Base-by-base conservation (phyloP, 73 alveolate species). In the Paramecium pentaurelia region DNA sequence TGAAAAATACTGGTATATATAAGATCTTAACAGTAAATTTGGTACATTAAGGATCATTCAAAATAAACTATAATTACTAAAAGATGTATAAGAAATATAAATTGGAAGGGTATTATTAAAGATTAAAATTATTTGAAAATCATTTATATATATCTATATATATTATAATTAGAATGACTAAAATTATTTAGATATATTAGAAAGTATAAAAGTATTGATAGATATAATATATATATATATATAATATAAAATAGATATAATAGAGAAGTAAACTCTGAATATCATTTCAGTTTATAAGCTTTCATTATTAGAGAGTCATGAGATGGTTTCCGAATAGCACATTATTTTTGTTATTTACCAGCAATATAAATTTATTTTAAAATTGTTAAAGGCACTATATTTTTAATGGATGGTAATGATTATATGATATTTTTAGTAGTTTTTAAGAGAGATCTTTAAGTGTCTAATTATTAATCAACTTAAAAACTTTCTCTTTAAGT, bases 31-130 rank as follows among this genome's bases (percentile, higher is more conserved):
- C 36, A 75, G 88, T 18, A 75, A 75, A 12, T 75, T 75, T 37
- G 88, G 88, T 3, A 75, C 88, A 37, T 9, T 75, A 8, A 34
- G 60, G 40, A 75, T 75, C 22, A 75, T 75, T n/a, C n/a, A 75
- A 25, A 20, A 75, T 8, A 38, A 75, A 75, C 30, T 75, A 42
- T 20, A 42, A 75, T 20, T 75, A 27, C 38, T 22, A 30, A 38
- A 75, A 20, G 88, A 75, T 8, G 64, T 42, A 5, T 75, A 75
- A 75, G 88, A 75, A 75, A 75, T 75, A 75, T 42, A 75, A 75
- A 75, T 75, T 6, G 88, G 88, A 8, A 75, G 88, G 27, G 88
- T 75, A 22, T 42, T 75, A 40, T 54, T 75, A 10, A 75, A 75
- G 8, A 38, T 75, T 6, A 75, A 75, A 75, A 75, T 75, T 3